phyloP scores from a whole-genome alignment of 2,329 filamentous ascomycete species.

The Calonectria naviculata region DNA sequence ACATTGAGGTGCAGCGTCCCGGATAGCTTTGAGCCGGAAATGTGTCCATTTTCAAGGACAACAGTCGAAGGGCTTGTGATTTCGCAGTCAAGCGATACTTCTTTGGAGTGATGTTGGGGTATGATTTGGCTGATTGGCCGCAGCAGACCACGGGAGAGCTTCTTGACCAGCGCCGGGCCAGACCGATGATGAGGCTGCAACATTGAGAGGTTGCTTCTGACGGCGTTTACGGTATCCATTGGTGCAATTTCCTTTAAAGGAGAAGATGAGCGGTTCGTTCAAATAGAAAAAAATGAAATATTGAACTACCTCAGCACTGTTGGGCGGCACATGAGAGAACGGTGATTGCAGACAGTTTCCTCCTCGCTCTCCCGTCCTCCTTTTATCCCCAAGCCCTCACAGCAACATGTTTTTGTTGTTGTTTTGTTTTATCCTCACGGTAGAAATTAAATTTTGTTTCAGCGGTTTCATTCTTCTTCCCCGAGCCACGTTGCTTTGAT shows the following conservation, averaged over 20 bases:
- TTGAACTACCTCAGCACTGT: neutral
- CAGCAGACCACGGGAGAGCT: neutral
- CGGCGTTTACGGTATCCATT: neutral
- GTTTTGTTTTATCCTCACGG: neutral
- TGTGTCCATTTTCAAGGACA: neutral
- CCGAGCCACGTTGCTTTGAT: neutral
- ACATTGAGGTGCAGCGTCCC: neutral
- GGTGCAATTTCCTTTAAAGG: neutral
- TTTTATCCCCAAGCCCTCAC: neutral
- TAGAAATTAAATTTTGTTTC: neutral
- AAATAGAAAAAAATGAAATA: neutral
- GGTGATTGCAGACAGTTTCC: neutral
- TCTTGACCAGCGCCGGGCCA: neutral
- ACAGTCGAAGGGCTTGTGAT: neutral
- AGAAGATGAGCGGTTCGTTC: neutral
- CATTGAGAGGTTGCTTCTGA: neutral
- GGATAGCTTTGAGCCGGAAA: neutral
- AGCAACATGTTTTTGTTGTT: neutral
- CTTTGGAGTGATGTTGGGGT: neutral
- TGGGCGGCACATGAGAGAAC: neutral
- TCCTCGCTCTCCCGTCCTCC: neutral
- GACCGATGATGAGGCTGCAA: neutral
- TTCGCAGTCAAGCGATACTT: neutral
- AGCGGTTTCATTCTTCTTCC: neutral
- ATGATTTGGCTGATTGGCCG: neutral